Base-by-base conservation (phyloP, 176 grass and related monocot genomes). In the Juncus inflexus region DNA sequence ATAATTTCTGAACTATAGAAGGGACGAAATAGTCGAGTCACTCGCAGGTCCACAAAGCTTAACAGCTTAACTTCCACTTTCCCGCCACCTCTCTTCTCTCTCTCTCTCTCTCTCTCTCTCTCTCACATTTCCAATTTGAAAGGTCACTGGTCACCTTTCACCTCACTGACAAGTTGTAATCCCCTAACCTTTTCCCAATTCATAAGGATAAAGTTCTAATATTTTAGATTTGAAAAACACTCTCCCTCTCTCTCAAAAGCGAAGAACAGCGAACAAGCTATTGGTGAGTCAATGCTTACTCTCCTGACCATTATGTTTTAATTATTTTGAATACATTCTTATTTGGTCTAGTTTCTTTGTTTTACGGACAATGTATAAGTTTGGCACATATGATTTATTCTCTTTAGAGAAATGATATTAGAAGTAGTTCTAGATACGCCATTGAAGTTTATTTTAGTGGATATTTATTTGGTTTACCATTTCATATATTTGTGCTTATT, bases 31-130 rank as follows among this genome's bases (percentile, higher is more conserved):
- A 58, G 54, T 59, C 67, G 7, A 42, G 14, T 71, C 67, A 42
- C 6, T 9, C 37, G 40, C 16, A 37, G 37, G 38, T 57, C 38
- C 8, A 40, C n/a, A 71, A 71, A 3, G 67, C 53, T 58, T 71
- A 71, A 71, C 67, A 59, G 6, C 67, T 55, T 40, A 71, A 71
- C 67, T 58, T 55, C 67, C 67, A 58, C 19, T 71, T 71, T 71
- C 67, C 67, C 39, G 52, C 67, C 52, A 52, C 50, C 43, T 54
- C 61, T 45, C 38, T 64, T 69, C 64, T 67, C 49, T 69, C 51
- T 42, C 28, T 54, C 49, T 14, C 40, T 64, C 40, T 47, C 63
- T 62, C n/a, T 52, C 49, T 52, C 0, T 2, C 49, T 12, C 40
- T 64, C 45, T 52, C 65, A 43, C 11, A 13, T 5, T 57, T 15